Evolutionary conservation across 805 yeast species (phyloP).

Genomic region (Starmerella vitae): DNA sequence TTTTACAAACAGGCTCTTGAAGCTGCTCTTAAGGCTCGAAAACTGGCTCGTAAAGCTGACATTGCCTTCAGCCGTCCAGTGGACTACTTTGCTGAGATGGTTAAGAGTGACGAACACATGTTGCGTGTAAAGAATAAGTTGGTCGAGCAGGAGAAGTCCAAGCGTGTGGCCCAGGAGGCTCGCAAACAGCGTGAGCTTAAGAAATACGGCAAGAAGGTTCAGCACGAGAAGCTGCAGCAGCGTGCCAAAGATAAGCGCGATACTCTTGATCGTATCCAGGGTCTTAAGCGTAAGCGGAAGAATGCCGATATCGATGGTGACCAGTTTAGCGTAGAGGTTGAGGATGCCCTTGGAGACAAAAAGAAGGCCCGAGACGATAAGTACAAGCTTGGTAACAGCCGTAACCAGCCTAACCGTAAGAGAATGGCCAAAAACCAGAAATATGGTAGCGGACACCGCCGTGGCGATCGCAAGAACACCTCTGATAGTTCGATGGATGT

Average conservation of each 20-base stretch:
- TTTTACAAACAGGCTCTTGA: slow-evolving; percentile 88
- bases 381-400: slow-evolving; percentile 34
- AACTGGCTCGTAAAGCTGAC: slow-evolving; percentile 46
- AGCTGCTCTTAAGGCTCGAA: slow-evolving; percentile 65
- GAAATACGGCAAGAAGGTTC: slow-evolving; percentile 96
- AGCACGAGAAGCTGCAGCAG: slow-evolving; percentile 80
- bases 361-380: slow-evolving; percentile 32
- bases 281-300: slow-evolving; percentile 79
- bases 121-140: slow-evolving; percentile 75
- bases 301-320: slow-evolving; percentile 56
- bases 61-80: slow-evolving; percentile 85
- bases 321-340: slow-evolving; percentile 82
- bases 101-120: slow-evolving; percentile 96
- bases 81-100: slow-evolving; percentile 98
- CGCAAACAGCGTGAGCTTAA: slow-evolving; percentile 86
- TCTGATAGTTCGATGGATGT: slow-evolving; percentile 59
- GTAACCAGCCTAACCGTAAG: slow-evolving; percentile 44
- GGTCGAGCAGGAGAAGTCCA: slow-evolving; percentile 51
- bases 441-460: slow-evolving; percentile 64
- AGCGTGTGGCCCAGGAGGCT: slow-evolving; percentile 86
- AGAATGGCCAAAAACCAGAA: slow-evolving; percentile 59
- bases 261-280: slow-evolving; percentile 75
- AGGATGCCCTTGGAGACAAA: slow-evolving; percentile 63
- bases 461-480: slow-evolving; percentile 59
- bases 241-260: slow-evolving; percentile 89